Evolutionary conservation across 2,329 filamentous ascomycete genomes (phyloP), one percentile per base, ranked within the genome.

Genomic region (Xylaria sp.): DNA sequence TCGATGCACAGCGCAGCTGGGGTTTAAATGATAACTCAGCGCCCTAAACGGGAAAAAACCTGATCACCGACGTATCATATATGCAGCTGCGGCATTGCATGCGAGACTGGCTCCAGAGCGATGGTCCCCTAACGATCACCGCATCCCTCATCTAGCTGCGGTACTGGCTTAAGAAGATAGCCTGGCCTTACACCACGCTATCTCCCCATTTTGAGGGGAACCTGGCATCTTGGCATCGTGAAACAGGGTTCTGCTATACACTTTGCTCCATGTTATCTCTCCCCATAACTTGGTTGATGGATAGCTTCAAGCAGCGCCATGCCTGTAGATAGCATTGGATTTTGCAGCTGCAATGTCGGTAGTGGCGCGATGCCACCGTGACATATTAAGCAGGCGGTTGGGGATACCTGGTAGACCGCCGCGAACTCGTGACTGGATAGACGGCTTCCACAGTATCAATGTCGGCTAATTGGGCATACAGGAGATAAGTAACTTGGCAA

Each of bases 211-310:
- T 58, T 66, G 65, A 68, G 67, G 67, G 63, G 65, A 70, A 62
- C 65, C 65, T 44, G 57, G 67, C 56, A 37, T 10, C 68, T 72
- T 72, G 68, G 69, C 68, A 65, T 70, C 56, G 60, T 64, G 48
- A 62, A 61, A 59, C 50, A 64, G 41, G 58, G 18, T 41, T 34
- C 44, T 39, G 48, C 31, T 28, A 6, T 28, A 28, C 28, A 28
- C 28, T 28, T 15, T 55, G 46, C 34, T 59, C 20, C 44, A 46
- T 23, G 55, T 31, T 31, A 57, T 23, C 56, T 60, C 34, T 69
- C 65, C 41, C 37, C 48, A 66, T 56, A 59, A 67, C 48, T 54
- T 57, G 51, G 28, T n/a, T 31, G 52, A 63, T 5, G 9, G 28
- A 34, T 23, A 44, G 44, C 50, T 46, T 54, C 44, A 48, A 63